These are phyloP conservation scores for Fusarium lateritium DNA, from an alignment of 2,329 filamentous ascomycete species.

Conservation along the genomic window DNA sequence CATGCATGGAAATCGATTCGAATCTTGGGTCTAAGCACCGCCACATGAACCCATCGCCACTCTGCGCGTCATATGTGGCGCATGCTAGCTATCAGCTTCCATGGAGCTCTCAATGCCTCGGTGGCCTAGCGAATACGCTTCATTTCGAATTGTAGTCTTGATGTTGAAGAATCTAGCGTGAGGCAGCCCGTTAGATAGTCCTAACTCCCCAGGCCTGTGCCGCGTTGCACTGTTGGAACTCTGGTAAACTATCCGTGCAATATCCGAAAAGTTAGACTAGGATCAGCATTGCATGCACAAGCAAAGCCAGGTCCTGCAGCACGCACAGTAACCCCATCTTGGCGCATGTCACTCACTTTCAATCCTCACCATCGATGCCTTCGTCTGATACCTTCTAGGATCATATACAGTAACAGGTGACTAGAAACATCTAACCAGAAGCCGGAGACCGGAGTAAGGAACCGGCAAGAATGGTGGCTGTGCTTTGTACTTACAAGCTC, in stretches of 20 bases:
- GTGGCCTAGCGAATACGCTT: too few species aligned
- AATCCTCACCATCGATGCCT: too few species aligned
- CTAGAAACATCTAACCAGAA: background rate
- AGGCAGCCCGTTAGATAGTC: slow-evolving; percentile 21
- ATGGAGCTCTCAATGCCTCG: background rate
- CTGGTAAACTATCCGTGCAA: background rate
- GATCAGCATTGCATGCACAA: slow-evolving; percentile 19
- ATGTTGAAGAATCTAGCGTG: background rate
- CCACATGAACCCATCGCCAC: slow-evolving; percentile 18
- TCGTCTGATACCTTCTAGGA: too few species aligned
- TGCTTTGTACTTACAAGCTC: slow-evolving; percentile 23
- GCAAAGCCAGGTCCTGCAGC: slow-evolving; percentile 15
- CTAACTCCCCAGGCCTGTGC: background rate
- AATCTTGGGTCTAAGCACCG: slow-evolving; percentile 13
- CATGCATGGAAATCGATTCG: slow-evolving; percentile 1
- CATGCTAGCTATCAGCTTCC: slow-evolving; percentile 8
- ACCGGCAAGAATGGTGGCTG: slow-evolving; percentile 32
- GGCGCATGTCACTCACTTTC: slow-evolving; percentile 18
- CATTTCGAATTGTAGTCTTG: background rate
- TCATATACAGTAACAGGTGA: too few species aligned
- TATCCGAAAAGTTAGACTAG: slow-evolving; percentile 1
- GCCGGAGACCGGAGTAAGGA: slow-evolving; percentile 10
- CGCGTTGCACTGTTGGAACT: background rate
- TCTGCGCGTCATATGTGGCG: slow-evolving; percentile 36
- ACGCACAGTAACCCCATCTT: slow-evolving; percentile 10